Conservation (phyloP, 306 rosid species). For the Prunus mume region DNA sequence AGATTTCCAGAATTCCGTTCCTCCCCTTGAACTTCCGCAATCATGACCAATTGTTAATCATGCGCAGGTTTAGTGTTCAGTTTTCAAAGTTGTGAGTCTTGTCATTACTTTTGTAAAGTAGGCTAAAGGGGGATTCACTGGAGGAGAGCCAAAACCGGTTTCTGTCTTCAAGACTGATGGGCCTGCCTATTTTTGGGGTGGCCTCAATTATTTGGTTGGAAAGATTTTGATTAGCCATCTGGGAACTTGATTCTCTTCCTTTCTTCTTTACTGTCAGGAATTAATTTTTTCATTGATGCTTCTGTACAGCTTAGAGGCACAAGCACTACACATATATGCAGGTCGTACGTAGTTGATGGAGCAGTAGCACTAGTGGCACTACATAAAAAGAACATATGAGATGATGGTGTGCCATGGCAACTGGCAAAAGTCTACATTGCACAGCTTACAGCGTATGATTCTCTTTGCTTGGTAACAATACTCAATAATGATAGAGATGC, state of each 20-base stretch:
- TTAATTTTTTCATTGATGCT: slow-evolving; percentile 25
- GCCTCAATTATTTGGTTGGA: slow-evolving; percentile 2
- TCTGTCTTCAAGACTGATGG: slow-evolving; percentile 17
- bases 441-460: too few relatives aligned
- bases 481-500: too few relatives aligned
- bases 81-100: background rate
- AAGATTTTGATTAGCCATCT: slow-evolving; percentile 22
- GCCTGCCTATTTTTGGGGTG: too few relatives aligned
- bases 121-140: slow-evolving; percentile 4
- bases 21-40: slow-evolving; percentile 1
- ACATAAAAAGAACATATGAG: too few relatives aligned
- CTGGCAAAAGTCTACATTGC: too few relatives aligned
- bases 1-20: slow-evolving; percentile 9
- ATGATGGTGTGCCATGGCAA: too few relatives aligned
- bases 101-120: background rate
- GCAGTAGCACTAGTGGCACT: background rate
- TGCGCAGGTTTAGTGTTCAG: background rate
- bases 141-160: slow-evolving; percentile 25
- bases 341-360: background rate
- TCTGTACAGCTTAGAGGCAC: background rate
- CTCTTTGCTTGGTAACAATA: too few relatives aligned
- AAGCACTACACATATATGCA: background rate
- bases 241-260: slow-evolving; percentile 53
- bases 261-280: slow-evolving; percentile 27
- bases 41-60: background rate